Conservation (phyloP, 2,329 filamentous ascomycete species). For the Xylariaceae sp. region DNA sequence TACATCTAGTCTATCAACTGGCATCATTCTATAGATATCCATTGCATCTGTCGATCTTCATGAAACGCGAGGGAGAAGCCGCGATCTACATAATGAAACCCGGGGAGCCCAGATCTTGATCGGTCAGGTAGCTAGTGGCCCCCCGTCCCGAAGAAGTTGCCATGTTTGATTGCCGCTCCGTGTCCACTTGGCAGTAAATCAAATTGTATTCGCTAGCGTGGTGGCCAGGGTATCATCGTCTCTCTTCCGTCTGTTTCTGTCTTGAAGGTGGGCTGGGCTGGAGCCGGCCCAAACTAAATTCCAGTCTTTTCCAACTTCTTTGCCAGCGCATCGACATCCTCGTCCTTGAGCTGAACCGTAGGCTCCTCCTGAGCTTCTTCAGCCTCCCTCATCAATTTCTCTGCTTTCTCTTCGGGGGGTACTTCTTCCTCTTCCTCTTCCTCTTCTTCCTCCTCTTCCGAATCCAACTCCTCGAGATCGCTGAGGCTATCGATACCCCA, state of each 20-base stretch:
- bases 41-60: not conserved
- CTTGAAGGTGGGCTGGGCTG: not conserved
- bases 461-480: conserved; percentile 78
- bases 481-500: conserved; percentile 87
- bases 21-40: not conserved
- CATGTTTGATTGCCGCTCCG: conserved; percentile 2
- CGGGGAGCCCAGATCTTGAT: not conserved
- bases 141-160: not conserved
- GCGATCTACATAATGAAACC: not conserved
- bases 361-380: conserved; percentile 75
- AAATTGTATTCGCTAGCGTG: conserved; percentile 1
- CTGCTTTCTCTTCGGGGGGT: conserved; percentile 64
- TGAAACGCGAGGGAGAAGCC: not conserved
- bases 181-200: conserved; percentile 3
- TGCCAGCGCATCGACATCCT: conserved; percentile 80
- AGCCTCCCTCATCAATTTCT: conserved; percentile 70
- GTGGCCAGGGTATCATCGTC: conserved; percentile 18
- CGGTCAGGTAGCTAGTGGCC: not conserved
- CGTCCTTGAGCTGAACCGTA: conserved; percentile 69
- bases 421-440: conserved; percentile 66
- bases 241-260: conserved; percentile 8
- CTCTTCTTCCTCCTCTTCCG: conserved; percentile 66
- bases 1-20: conserved; percentile 11
- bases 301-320: conserved; percentile 73
- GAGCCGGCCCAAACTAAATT: conserved; percentile 43